phyloP scores from a whole-genome alignment of 106 monocot genomes.

The Acorus calamus region DNA sequence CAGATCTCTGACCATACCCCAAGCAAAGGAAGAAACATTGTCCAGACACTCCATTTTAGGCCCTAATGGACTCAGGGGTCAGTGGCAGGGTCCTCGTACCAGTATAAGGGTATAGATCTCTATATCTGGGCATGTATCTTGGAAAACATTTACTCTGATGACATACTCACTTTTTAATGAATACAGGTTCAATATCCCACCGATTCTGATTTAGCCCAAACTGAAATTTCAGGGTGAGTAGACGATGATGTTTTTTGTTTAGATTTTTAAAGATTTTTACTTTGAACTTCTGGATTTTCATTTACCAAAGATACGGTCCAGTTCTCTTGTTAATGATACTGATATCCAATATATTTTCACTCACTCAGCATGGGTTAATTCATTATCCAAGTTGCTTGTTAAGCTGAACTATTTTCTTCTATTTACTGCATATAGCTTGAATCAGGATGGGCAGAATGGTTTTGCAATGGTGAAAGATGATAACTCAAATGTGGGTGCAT shows the following conservation, averaged over 20 bases:
- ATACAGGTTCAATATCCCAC: slow-evolving; percentile 88
- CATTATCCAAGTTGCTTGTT: too few species aligned
- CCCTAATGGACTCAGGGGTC: slow-evolving; percentile 62
- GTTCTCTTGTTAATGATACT: too few species aligned
- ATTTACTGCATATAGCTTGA: slow-evolving; percentile 21
- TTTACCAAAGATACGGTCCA: too few species aligned
- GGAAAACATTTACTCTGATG: not conserved
- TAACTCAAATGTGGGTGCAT: slow-evolving; percentile 13
- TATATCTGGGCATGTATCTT: slow-evolving; percentile 8
- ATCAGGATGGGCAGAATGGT: slow-evolving; percentile 23
- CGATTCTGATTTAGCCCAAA: slow-evolving; percentile 34
- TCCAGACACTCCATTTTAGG: slow-evolving; percentile 97
- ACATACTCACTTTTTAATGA: not conserved
- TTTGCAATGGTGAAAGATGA: slow-evolving; percentile 13
- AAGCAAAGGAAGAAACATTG: slow-evolving; percentile 90
- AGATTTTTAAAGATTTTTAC: slow-evolving; percentile 1
- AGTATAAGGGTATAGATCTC: slow-evolving; percentile 75
- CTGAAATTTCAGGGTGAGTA: slow-evolving; percentile 41
- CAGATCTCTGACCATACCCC: slow-evolving; percentile 50
- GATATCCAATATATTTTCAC: too few species aligned
- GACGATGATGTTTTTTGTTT: not conserved
- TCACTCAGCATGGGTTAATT: too few species aligned
- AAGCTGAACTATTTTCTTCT: not conserved
- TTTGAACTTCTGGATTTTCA: not conserved
- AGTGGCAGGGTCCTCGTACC: slow-evolving; percentile 46